These are phyloP conservation scores for Cyberlindnera euphorbiiphila DNA, from an alignment of 805 yeast species.

Conservation along the genomic window DNA sequence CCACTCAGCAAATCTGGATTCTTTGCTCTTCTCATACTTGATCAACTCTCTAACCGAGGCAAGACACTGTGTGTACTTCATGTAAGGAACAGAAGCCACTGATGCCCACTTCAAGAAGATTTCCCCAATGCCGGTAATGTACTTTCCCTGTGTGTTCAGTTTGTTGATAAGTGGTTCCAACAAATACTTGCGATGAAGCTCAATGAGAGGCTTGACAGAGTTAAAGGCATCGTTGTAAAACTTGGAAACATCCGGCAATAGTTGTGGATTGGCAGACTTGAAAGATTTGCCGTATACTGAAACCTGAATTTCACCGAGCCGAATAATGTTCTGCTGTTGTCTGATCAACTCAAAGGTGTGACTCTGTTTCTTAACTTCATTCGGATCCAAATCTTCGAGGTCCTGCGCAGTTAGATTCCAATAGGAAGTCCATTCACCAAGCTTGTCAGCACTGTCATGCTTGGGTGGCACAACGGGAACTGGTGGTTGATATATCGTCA, in stretches of 20 bases:
- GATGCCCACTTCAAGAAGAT: constrained; percentile 62
- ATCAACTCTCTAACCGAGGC: constrained; percentile 58
- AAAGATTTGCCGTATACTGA: constrained; percentile 49
- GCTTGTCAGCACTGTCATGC: constrained; percentile 20
- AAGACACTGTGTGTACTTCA: constrained; percentile 56
- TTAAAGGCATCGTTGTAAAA: constrained; percentile 57
- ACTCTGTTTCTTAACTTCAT: constrained; percentile 63
- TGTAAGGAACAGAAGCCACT: constrained; percentile 49
- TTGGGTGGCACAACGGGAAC: constrained; percentile 19
- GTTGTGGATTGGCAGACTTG: constrained; percentile 36
- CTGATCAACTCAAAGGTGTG: constrained; percentile 71
- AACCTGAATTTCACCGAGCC: constrained; percentile 61
- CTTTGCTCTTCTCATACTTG: constrained; percentile 39
- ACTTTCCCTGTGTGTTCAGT: constrained; percentile 60
- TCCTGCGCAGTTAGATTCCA: constrained; percentile 60
- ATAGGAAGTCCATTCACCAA: constrained; percentile 60
- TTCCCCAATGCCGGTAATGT: constrained; percentile 59
- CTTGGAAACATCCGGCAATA: constrained; percentile 47
- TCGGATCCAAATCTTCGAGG: constrained; percentile 44
- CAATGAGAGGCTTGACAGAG: constrained; percentile 52
- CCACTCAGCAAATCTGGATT: constrained; percentile 55
- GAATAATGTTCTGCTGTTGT: constrained; percentile 66
- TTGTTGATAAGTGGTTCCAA: constrained; percentile 56
- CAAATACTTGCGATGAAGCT: constrained; percentile 49
- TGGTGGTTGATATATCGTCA: constrained; percentile 27